A percentile compares a stretch with the other conserved stretches of the same genome.
Evolutionary conservation across 139 green algal genomes (phyloP).

Genomic region (Spirogloea muscicola): DNA sequence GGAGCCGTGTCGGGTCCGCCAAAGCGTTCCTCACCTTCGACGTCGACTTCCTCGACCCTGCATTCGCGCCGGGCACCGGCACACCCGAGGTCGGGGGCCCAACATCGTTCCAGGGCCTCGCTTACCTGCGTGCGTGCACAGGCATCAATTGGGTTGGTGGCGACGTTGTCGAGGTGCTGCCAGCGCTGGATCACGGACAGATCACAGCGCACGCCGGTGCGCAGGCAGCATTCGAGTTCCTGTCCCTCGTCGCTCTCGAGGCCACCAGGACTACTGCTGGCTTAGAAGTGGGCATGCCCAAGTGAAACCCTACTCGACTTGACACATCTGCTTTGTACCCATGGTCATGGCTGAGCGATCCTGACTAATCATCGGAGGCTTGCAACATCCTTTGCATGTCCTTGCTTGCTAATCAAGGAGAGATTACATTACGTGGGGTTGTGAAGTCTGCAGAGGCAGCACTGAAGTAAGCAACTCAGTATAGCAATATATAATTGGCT

Average conservation of each 20-base stretch:
- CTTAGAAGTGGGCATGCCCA: too few relatives aligned
- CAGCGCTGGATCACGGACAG: slow-evolving; percentile 18
- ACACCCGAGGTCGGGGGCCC: slow-evolving; percentile 22
- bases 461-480: too few relatives aligned
- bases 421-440: neutral
- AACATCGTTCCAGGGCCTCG: slow-evolving; percentile 4
- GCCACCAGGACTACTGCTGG: too few relatives aligned
- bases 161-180: slow-evolving; percentile 31
- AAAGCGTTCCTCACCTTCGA: slow-evolving; percentile 23
- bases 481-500: too few relatives aligned
- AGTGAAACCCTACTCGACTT: neutral
- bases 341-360: neutral
- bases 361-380: neutral
- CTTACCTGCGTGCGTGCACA: slow-evolving; percentile 5
- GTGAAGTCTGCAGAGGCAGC: too few relatives aligned
- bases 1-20: neutral
- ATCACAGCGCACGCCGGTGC: slow-evolving; percentile 23
- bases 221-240: slow-evolving; percentile 17
- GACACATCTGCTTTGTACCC: neutral
- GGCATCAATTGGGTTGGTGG: slow-evolving; percentile 17
- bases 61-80: slow-evolving; percentile 25
- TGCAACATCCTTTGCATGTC: neutral
- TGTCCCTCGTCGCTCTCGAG: slow-evolving; percentile 13
- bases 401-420: neutral
- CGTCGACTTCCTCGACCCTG: slow-evolving; percentile 28